Base-by-base conservation (phyloP, 768 basidiomycete genomes). In the Grammothele lineata region DNA sequence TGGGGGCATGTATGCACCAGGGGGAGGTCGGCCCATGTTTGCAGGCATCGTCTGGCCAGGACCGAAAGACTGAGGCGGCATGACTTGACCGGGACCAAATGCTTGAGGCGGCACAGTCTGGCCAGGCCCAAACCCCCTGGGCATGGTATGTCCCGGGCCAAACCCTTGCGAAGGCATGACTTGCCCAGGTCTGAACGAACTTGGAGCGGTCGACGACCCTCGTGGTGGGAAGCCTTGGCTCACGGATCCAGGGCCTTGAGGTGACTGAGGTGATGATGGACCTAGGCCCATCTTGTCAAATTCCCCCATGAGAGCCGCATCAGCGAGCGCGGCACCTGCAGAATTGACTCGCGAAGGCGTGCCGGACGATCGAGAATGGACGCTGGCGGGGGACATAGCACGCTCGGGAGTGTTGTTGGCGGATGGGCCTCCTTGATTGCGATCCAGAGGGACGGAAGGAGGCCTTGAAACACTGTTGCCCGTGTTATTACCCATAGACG, bases 131-230 rank as follows among this genome's bases (percentile, higher is more conserved):
- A 47, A 57, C 23, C 32, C 43, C 40, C 51, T 24, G 51, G 54
- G 50, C 47, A 57, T 54, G 3, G 48, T 36, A 36, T 61, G 55
- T 2, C 57, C 57, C 15, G 72, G 68, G 37, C 51, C 58, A 45
- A 67, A 66, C 32, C 70, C 64, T 18, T 40, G 47, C 12, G 44
- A 40, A 37, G 45, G 45, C 18, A 51, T 48, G 26, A 50, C 48
- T 34, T 54, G 47, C 4, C 51, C 55, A 18, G 71, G 66, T 38
- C 50, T 56, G 46, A 67, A 66, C 32, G 70, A 66, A 15, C 37
- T 27, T 6, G 45, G 17, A 37, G 25, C 33, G 5, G 34, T 35
- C 25, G 72, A 64, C 36, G 50, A 40, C 41, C 49, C 27, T 40
- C 47, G 66, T 26, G 50, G 41, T n/a, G 61, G 57, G 25, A 53